phyloP scores from a whole-genome alignment of 805 yeast genomes.

The Myxozyma mucilagina region DNA sequence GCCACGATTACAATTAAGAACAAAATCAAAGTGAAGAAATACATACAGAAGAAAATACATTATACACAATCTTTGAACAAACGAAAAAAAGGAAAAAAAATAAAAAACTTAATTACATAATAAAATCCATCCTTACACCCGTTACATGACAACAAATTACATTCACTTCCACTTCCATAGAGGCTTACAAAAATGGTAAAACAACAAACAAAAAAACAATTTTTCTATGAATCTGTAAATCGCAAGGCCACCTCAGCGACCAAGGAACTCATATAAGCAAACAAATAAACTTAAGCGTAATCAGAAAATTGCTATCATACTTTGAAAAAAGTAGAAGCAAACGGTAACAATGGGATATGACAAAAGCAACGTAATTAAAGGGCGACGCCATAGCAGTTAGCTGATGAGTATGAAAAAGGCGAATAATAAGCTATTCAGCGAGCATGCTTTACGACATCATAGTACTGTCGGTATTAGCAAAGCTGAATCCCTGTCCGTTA shows the following conservation, averaged over 20 bases:
- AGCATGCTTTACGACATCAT: slow-evolving; percentile 11
- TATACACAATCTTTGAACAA: slow-evolving; percentile 1
- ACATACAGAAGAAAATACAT: slow-evolving; percentile 15
- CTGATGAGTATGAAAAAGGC: not conserved
- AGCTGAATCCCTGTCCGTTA: slow-evolving; percentile 52
- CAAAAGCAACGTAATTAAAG: too few species aligned
- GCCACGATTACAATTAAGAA: not conserved
- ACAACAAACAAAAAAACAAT: not conserved
- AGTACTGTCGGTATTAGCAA: slow-evolving; percentile 32
- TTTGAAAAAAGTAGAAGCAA: too few species aligned
- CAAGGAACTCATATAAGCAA: not conserved
- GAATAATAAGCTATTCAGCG: not conserved
- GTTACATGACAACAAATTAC: slow-evolving; percentile 12
- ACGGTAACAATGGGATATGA: too few species aligned
- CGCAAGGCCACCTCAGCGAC: not conserved
- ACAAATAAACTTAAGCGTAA: not conserved
- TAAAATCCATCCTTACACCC: slow-evolving; percentile 18
- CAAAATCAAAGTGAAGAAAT: slow-evolving; percentile 2
- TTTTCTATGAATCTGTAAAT: slow-evolving; percentile 1
- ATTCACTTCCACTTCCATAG: not conserved
- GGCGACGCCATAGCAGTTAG: not conserved
- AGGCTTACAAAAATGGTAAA: not conserved
- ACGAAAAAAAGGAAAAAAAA: too few species aligned
- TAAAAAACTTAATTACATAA: not conserved
- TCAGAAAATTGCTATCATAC: not conserved